Percentiles rank a stretch among this genome's conserved stretches.
Evolutionary conservation across 2,329 filamentous ascomycete genomes (phyloP).

Genomic region (Colletotrichum sp.): DNA sequence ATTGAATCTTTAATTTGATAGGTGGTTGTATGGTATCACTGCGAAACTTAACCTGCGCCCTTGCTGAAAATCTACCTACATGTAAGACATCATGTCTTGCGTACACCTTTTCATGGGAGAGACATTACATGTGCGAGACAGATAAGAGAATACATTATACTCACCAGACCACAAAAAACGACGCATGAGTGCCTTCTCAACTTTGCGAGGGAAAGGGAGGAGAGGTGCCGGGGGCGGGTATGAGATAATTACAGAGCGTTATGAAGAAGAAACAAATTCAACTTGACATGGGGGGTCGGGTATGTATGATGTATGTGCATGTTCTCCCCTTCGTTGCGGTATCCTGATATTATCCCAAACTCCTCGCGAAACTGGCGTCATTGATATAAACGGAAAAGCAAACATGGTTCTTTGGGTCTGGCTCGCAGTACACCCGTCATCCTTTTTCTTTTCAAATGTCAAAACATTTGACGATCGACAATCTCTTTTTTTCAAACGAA

Average conservation of each 20-base stretch:
- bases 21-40: neutral
- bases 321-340: neutral
- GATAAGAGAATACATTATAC: neutral
- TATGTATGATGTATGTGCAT: neutral
- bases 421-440: neutral
- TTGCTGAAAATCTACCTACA: neutral
- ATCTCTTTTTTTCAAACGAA: neutral
- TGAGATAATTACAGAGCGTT: neutral
- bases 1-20: neutral
- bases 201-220: neutral
- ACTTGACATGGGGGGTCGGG: neutral
- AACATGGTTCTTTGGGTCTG: neutral
- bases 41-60: neutral
- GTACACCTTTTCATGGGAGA: neutral
- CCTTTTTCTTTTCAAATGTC: neutral
- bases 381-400: neutral
- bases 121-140: neutral
- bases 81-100: neutral
- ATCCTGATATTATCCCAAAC: neutral
- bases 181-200: neutral
- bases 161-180: constrained; percentile 2
- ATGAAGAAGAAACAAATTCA: neutral
- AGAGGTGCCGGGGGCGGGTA: neutral
- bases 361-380: neutral
- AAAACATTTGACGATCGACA: neutral